Conservation (phyloP, 805 yeast species). For the Debaryomyces prosopidis region DNA sequence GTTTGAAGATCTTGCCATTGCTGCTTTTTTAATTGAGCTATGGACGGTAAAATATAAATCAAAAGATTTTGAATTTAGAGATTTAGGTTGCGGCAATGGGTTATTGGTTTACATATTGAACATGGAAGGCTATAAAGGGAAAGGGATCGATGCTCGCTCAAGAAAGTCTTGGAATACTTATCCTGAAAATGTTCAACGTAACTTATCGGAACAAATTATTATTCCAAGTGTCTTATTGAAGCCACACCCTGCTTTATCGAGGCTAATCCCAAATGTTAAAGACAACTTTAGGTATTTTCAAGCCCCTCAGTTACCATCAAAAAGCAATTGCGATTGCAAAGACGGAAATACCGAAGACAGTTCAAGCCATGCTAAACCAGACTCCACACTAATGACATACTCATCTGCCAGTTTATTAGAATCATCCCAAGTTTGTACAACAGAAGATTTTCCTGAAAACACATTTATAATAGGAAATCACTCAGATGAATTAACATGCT, state of each 20-base stretch:
- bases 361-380: conserved; percentile 3
- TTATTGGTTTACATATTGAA: conserved; percentile 71
- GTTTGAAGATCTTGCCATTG: conserved; percentile 93
- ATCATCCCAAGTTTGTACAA: conserved; percentile 52
- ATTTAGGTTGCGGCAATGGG: conserved; percentile 96
- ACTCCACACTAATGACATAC: conserved; percentile 54
- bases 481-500: conserved; percentile 91
- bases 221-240: conserved; percentile 74
- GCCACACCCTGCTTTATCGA: conserved; percentile 64
- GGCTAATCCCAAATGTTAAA: conserved; percentile 51
- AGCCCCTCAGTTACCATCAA: conserved; percentile 40
- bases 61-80: conserved; percentile 68
- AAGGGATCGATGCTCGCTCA: conserved; percentile 86
- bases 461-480: conserved; percentile 93
- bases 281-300: conserved; percentile 66
- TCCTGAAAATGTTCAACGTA: conserved; percentile 60
- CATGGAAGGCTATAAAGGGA: conserved; percentile 78
- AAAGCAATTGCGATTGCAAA: background rate
- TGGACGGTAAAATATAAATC: conserved; percentile 60
- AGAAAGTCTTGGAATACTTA: conserved; percentile 85
- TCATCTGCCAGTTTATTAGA: conserved; percentile 52
- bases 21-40: conserved; percentile 86
- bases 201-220: conserved; percentile 72
- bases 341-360: background rate
- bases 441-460: conserved; percentile 64